Percentiles rank a stretch among this genome's conserved stretches.
Conservation (phyloP, 345 rosid genomes). For the Dipteronia sinensis region DNA sequence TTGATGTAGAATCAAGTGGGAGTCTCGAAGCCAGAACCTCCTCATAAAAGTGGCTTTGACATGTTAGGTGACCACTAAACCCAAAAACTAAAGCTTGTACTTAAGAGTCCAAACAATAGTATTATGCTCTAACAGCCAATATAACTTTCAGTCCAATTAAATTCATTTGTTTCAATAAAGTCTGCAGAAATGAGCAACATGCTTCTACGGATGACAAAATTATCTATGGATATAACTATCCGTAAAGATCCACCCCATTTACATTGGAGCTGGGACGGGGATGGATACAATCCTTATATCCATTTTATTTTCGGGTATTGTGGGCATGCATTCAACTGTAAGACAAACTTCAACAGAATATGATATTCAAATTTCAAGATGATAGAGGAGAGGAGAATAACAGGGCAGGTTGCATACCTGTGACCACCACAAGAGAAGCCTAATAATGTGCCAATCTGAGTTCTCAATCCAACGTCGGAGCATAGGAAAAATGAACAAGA, state of each 20-base stretch:
- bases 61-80: background rate
- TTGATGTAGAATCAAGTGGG: background rate
- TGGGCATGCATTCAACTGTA: background rate
- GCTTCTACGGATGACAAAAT: background rate
- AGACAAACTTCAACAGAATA: background rate
- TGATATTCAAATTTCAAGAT: background rate
- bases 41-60: background rate
- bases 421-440: slow-evolving; percentile 98
- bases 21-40: background rate
- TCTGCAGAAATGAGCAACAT: background rate
- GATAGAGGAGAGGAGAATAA: slow-evolving; percentile 12
- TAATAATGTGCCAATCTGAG: slow-evolving; percentile 88
- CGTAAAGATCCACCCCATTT: no score
- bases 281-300: no score
- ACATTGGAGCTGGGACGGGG: no score
- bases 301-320: no score
- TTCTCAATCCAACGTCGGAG: slow-evolving; percentile 95
- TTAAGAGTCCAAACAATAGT: background rate
- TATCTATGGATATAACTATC: no score
- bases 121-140: background rate
- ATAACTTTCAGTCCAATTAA: background rate
- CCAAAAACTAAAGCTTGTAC: background rate
- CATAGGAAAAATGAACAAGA: slow-evolving; percentile 92
- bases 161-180: background rate
- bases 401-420: slow-evolving; percentile 53